phyloP scores from a whole-genome alignment of 805 yeast species.

The Saccharomyces jurei region DNA sequence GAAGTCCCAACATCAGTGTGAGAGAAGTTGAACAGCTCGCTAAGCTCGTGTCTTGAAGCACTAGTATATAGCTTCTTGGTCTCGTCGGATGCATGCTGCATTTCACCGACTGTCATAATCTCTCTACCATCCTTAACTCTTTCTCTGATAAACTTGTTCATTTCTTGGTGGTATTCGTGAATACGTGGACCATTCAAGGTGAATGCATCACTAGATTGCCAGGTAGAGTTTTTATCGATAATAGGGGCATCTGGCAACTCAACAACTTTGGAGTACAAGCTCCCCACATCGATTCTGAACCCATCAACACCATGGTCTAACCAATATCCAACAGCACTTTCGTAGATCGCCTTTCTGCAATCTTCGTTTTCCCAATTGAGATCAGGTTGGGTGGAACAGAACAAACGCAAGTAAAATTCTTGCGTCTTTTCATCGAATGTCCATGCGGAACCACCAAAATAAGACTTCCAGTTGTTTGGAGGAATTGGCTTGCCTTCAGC shows the following conservation, averaged over 20 bases:
- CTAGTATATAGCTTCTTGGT: neutral
- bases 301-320: slow-evolving; percentile 50
- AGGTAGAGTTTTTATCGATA: slow-evolving; percentile 33
- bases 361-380: slow-evolving; percentile 50
- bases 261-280: slow-evolving; percentile 42
- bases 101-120: slow-evolving; percentile 3
- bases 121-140: slow-evolving; percentile 16
- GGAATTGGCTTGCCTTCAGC: slow-evolving; percentile 43
- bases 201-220: slow-evolving; percentile 33
- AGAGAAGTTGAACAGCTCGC: slow-evolving; percentile 1
- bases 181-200: slow-evolving; percentile 45
- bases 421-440: slow-evolving; percentile 44
- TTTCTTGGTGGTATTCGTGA: slow-evolving; percentile 50
- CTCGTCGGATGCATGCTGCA: neutral
- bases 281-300: slow-evolving; percentile 24
- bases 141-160: slow-evolving; percentile 36
- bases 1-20: slow-evolving; percentile 3
- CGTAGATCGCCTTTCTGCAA: slow-evolving; percentile 32
- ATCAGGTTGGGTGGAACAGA: slow-evolving; percentile 50
- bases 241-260: slow-evolving; percentile 43
- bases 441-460: slow-evolving; percentile 52
- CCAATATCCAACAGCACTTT: slow-evolving; percentile 46
- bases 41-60: slow-evolving; percentile 2
- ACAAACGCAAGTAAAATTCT: slow-evolving; percentile 48
- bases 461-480: slow-evolving; percentile 50